phyloP scores from a whole-genome alignment of 1,284 basidiomycete species.

The Irpex rosettiformis region DNA sequence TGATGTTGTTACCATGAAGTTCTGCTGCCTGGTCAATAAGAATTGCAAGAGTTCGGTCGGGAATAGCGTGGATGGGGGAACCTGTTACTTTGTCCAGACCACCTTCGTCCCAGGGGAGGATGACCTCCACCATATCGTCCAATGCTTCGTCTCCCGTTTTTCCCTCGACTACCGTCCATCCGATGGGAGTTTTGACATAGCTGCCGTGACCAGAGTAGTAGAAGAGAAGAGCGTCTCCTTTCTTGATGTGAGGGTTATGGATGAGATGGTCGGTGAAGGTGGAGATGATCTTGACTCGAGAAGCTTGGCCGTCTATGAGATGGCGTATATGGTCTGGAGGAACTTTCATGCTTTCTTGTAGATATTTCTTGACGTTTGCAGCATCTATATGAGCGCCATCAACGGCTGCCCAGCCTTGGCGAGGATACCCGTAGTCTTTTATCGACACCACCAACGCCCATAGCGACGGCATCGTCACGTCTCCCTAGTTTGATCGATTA shows the following conservation, averaged over 20 bases:
- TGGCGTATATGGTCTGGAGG: too few species aligned
- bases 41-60: slow-evolving; percentile 9
- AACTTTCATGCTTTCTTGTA: too few species aligned
- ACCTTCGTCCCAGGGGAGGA: slow-evolving; percentile 13
- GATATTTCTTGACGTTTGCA: too few species aligned
- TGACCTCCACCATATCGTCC: slow-evolving; percentile 5
- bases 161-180: slow-evolving; percentile 3
- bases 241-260: slow-evolving; percentile 9
- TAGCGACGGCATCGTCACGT: too few species aligned
- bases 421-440: too few species aligned
- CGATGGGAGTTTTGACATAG: slow-evolving; percentile 2
- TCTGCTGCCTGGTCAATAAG: slow-evolving; percentile 3
- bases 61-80: slow-evolving; percentile 2
- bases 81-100: neutral
- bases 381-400: too few species aligned
- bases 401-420: slow-evolving; percentile 1
- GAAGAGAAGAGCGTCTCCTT: slow-evolving; percentile 15
- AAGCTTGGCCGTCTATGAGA: too few species aligned
- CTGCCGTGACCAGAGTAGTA: slow-evolving; percentile 18
- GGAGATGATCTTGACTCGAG: too few species aligned
- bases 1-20: slow-evolving; percentile 13
- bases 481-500: too few species aligned
- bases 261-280: slow-evolving; percentile 5
- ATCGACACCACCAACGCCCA: too few species aligned
- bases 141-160: neutral